A percentile compares a stretch with the other conserved stretches of the same genome.
These are phyloP conservation scores for Aspergillus proliferans DNA, from an alignment of 2,329 filamentous ascomycete genomes.

Conservation along the genomic window DNA sequence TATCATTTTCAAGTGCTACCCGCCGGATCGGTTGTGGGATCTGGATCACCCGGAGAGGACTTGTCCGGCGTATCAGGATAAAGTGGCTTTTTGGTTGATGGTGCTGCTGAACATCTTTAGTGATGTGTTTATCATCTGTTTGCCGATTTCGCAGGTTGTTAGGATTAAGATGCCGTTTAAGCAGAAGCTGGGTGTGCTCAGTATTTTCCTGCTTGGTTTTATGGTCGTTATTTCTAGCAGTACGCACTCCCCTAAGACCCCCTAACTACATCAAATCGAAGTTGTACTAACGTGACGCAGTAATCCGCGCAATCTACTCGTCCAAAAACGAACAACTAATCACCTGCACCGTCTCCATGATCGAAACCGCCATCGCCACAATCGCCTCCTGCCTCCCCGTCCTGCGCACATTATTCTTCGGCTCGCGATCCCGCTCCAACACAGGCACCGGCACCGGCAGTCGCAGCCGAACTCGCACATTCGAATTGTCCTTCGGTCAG, in stretches of 20 bases:
- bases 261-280: neutral
- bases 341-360: constrained; percentile 19
- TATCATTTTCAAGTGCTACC: constrained; percentile 17
- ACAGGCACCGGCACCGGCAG: neutral
- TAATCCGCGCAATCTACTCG: constrained; percentile 18
- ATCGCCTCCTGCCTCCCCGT: constrained; percentile 14
- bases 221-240: constrained; percentile 15
- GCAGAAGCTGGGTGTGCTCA: constrained; percentile 14
- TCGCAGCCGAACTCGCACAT: neutral
- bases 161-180: constrained; percentile 13
- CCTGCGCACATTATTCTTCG: constrained; percentile 19
- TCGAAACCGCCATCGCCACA: constrained; percentile 16
- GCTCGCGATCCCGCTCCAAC: constrained; percentile 10
- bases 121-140: constrained; percentile 16
- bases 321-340: constrained; percentile 16
- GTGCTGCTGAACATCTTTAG: constrained; percentile 17
- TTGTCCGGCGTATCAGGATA: neutral
- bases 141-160: constrained; percentile 14
- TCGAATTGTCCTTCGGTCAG: neutral
- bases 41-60: constrained; percentile 1
- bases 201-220: constrained; percentile 13
- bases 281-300: constrained; percentile 3
- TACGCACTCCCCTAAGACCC: constrained; percentile 3
- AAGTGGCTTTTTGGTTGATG: constrained; percentile 14
- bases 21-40: constrained; percentile 9